Evolutionary conservation across 768 basidiomycete genomes (phyloP), one percentile per base, ranked within the genome.

Genomic region (Russula olivacea): DNA sequence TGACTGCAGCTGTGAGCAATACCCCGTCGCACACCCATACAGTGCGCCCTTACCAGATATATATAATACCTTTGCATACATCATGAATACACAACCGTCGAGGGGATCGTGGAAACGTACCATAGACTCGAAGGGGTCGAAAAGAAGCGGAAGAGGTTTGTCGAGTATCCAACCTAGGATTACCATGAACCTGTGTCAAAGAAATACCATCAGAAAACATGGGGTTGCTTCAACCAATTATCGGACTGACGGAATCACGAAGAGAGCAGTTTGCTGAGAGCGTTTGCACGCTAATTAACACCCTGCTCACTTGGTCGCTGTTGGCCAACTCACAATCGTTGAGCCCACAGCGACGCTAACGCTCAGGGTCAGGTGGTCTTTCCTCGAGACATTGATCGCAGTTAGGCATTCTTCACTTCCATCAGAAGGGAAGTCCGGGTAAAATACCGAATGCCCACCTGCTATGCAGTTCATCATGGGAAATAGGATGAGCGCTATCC

Each of bases 111-210:
- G n/a, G 12, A 51, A 40, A 58, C 36, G 64, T 49, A 81, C 77
- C 50, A 95, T 77, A 1, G 89, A 88, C 76, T 95, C 90, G 71
- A 89, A 94, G 2, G 92, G 89, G 72, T 96, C 94, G 69, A 96
- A 93, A 52, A 95, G 73, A 41, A 95, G 80, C 0, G 89, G 86
- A 43, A 91, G 74, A 1, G 89, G 88, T 68, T 93, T 93, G 40
- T 82, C 82, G 55, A 91, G 81, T 14, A 83, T 81, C 93, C 93
- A 97, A 5, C 78, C 91, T 4, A 95, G 76, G 3, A 86, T 81
- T 48, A 93, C 82, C 68, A 91, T 87, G 60, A 87, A 86, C 36
- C 81, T 89, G 69, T 55, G 66, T 2, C 36, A 34, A n/a, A 49
- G 28, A 60, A 54, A 23, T 17, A 48, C 34, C 40, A 51, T 45